Percentiles rank a stretch among this genome's conserved stretches.
Conservation (phyloP, 129 eudicot genomes). For the Artemisia annua region DNA sequence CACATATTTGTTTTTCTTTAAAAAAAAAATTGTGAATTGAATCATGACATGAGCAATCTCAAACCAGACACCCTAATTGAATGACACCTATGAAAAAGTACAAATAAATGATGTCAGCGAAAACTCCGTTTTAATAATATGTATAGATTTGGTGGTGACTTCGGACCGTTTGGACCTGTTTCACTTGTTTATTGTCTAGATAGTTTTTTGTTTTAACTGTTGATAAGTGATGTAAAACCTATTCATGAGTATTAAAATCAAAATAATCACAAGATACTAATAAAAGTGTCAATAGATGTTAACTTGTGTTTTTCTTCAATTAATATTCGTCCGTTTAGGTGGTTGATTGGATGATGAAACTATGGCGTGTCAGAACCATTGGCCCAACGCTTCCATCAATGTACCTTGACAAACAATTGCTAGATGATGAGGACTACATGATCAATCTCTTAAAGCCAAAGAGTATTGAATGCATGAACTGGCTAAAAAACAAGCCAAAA, state of each 20-base stretch:
- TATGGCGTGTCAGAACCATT: conserved; percentile 38
- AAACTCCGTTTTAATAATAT: too few species aligned
- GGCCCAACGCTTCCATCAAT: conserved; percentile 43
- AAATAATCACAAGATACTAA: background rate
- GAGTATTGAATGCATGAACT: conserved; percentile 31
- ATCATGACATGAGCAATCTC: too few species aligned
- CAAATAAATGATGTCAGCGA: too few species aligned
- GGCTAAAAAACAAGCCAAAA: conserved; percentile 35
- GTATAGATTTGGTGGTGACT: too few species aligned
- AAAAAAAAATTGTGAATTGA: too few species aligned
- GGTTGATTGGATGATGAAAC: conserved; percentile 33
- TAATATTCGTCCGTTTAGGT: conserved; percentile 16
- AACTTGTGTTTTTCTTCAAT: background rate
- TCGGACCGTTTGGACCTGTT: background rate
- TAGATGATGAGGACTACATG: conserved; percentile 33
- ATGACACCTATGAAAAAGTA: too few species aligned
- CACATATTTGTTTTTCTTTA: too few species aligned
- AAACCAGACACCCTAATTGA: too few species aligned
- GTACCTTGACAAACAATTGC: conserved; percentile 36
- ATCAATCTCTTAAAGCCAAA: conserved; percentile 22
- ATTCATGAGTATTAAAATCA: too few species aligned
- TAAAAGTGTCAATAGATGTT: background rate
- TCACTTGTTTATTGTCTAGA: background rate
- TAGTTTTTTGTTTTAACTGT: too few species aligned
- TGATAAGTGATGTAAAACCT: too few species aligned